Percentiles rank a stretch among this genome's conserved stretches.
These are phyloP conservation scores for Sicyos edulis DNA, from an alignment of 306 rosid genomes.

Conservation along the genomic window DNA sequence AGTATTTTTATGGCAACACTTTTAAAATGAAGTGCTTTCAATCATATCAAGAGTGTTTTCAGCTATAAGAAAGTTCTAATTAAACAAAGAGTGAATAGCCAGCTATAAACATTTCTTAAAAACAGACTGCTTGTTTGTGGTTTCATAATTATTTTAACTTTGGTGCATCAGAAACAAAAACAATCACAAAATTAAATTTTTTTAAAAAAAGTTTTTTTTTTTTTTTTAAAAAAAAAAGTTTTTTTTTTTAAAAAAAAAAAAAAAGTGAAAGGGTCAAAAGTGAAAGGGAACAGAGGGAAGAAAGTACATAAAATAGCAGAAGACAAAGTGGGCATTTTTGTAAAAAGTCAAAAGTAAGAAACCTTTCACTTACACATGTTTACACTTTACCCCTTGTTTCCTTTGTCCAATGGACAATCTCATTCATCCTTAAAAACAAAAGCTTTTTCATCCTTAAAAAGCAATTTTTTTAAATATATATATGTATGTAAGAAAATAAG, in stretches of 20 bases:
- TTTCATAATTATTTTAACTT: background rate
- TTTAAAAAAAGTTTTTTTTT: background rate
- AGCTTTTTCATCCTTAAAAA: too few relatives aligned
- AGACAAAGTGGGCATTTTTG: background rate
- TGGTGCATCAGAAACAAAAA: background rate
- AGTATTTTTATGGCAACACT: too few relatives aligned
- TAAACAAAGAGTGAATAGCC: too few relatives aligned
- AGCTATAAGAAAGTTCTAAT: too few relatives aligned
- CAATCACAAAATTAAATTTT: background rate
- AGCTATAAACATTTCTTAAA: background rate
- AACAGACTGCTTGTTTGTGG: background rate
- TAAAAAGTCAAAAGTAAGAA: constrained; percentile 18
- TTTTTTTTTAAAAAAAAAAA: background rate
- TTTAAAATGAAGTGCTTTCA: too few relatives aligned
- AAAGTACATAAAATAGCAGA: constrained; percentile 13
- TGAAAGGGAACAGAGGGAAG: background rate
- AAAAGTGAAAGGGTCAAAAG: background rate
- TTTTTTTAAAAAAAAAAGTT: too few relatives aligned
- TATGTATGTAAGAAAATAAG: too few relatives aligned
- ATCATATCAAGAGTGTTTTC: too few relatives aligned
- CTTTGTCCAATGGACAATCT: background rate
- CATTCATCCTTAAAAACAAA: background rate
- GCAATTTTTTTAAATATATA: too few relatives aligned
- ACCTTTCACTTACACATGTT: background rate
- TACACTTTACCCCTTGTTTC: background rate